Conservation (phyloP, 495 filamentous ascomycete genomes). For the Aspergillus heteromorphus region DNA sequence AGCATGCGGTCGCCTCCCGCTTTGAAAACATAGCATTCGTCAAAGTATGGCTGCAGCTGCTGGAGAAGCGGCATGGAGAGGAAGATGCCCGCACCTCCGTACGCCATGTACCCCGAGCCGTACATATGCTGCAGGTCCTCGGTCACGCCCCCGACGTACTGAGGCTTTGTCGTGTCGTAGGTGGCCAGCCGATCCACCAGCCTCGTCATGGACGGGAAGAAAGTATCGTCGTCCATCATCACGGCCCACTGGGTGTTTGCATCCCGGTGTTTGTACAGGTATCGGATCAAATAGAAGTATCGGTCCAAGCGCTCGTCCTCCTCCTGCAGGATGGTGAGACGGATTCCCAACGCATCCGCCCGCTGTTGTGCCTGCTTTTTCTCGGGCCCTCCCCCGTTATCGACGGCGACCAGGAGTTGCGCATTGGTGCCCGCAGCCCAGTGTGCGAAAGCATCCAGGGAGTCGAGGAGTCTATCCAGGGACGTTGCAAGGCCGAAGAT, state of each 20-base stretch:
- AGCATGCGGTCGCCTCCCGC: conserved; percentile 41
- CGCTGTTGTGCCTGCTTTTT: conserved; percentile 28
- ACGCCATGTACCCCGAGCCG: conserved; percentile 43
- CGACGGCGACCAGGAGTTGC: conserved; percentile 49
- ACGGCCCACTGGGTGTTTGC: conserved; percentile 45
- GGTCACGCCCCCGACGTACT: conserved; percentile 53
- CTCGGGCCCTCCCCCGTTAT: conserved; percentile 11
- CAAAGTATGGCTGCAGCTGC: conserved; percentile 30
- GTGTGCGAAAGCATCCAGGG: conserved; percentile 51
- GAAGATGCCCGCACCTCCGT: conserved; percentile 57
- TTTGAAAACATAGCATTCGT: conserved; percentile 34
- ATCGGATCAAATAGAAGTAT: conserved; percentile 53
- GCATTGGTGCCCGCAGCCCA: conserved; percentile 55
- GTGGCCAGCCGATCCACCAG: conserved; percentile 38
- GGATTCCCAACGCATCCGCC: conserved; percentile 34
- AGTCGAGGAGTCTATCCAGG: conserved; percentile 48
- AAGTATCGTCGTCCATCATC: conserved; percentile 67
- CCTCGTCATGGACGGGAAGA: conserved; percentile 49
- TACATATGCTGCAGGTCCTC: conserved; percentile 46
- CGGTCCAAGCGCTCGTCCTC: conserved; percentile 43
- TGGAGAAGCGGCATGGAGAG: conserved; percentile 44
- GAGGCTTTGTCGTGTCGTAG: conserved; percentile 41
- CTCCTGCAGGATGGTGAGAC: conserved; percentile 45
- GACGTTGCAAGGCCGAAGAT: conserved; percentile 59
- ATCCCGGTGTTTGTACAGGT: conserved; percentile 19